These are phyloP conservation scores for Colletotrichum sp. DNA, from an alignment of 2,329 filamentous ascomycete genomes.

Conservation along the genomic window DNA sequence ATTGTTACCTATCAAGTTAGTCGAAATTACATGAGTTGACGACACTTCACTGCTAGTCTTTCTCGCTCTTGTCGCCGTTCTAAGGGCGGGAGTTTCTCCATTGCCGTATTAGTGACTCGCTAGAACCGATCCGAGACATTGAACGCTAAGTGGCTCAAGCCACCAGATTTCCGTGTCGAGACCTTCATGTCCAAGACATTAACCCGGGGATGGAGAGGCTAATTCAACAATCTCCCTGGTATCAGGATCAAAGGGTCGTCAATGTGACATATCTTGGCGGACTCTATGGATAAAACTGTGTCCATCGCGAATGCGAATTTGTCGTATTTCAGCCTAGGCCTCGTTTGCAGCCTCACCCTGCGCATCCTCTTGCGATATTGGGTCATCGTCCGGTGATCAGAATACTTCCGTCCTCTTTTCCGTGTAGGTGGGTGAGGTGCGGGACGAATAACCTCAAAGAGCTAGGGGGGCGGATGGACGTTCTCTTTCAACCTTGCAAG, in stretches of 20 bases:
- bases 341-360: neutral
- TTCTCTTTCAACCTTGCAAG: neutral
- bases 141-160: neutral
- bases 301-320: neutral
- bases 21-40: neutral
- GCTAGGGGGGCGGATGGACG: neutral
- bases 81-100: neutral
- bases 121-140: neutral
- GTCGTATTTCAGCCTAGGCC: neutral
- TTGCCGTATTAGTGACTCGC: neutral
- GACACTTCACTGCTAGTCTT: neutral
- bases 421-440: neutral
- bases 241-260: neutral
- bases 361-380: neutral
- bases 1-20: neutral
- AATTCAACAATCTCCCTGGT: neutral
- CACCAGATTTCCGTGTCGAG: neutral
- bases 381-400: neutral
- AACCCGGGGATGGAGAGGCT: neutral
- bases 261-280: neutral
- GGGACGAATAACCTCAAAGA: neutral
- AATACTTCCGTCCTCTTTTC: neutral
- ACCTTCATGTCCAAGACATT: neutral
- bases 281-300: neutral
- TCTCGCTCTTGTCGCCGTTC: neutral